Percentiles rank a stretch among this genome's conserved stretches.
Evolutionary conservation across 441 rosid species (phyloP).

Genomic region (Isatis lusitanica): DNA sequence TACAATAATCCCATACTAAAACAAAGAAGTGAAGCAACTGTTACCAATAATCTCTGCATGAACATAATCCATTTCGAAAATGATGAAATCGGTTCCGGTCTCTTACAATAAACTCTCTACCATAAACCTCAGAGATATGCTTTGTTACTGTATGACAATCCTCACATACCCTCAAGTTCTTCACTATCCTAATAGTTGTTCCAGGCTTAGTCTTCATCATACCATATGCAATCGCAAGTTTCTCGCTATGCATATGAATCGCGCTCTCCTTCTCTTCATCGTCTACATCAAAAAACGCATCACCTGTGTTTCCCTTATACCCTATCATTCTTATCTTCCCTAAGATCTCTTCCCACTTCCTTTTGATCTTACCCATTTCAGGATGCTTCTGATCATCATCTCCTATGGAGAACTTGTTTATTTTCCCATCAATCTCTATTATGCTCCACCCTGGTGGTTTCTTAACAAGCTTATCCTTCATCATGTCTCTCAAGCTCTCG

Average conservation of each 20-base stretch:
- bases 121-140: constrained; percentile 46
- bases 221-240: constrained; percentile 58
- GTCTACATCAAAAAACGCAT: constrained; percentile 57
- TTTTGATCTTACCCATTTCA: constrained; percentile 46
- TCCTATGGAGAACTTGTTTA: constrained; percentile 52
- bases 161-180: constrained; percentile 57
- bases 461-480: constrained; percentile 56
- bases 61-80: constrained; percentile 54
- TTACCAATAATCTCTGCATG: constrained; percentile 61
- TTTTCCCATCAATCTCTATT: constrained; percentile 48
- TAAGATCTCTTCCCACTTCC: constrained; percentile 54
- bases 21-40: neutral
- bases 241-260: constrained; percentile 57
- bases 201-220: constrained; percentile 42
- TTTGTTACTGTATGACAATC: constrained; percentile 61
- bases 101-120: constrained; percentile 54
- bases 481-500: constrained; percentile 39
- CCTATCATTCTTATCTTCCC: constrained; percentile 46
- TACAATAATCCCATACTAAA: neutral
- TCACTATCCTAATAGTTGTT: constrained; percentile 44
- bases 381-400: constrained; percentile 43
- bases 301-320: constrained; percentile 44
- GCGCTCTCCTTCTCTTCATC: constrained; percentile 59
- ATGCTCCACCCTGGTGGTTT: constrained; percentile 49
- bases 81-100: constrained; percentile 61